phyloP scores from a whole-genome alignment of 495 filamentous ascomycete genomes.

The Entonaema liquescens region DNA sequence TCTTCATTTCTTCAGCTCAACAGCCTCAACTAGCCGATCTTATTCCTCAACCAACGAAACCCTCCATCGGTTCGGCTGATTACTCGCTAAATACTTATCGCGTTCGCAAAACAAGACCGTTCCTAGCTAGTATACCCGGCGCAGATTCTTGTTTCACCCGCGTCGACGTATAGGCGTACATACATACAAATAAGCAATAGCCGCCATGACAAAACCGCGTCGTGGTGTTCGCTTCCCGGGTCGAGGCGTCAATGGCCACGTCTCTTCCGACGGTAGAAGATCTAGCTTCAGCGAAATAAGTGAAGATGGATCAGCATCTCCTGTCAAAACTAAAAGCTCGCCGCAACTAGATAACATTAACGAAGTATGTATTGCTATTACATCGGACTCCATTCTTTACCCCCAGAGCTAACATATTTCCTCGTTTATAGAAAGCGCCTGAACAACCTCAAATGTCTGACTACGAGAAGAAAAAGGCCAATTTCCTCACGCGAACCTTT shows the following conservation, averaged over 20 bases:
- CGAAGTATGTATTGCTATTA: constrained; percentile 44
- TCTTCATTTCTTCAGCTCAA: background rate
- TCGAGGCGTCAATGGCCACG: constrained; percentile 61
- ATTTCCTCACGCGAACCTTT: constrained; percentile 96
- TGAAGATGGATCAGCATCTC: constrained; percentile 71
- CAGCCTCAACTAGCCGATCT: background rate
- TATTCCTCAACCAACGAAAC: constrained; percentile 3
- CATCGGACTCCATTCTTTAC: background rate
- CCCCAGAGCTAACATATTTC: background rate
- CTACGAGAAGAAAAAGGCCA: constrained; percentile 98
- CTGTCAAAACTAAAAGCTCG: constrained; percentile 54
- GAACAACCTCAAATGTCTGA: constrained; percentile 61
- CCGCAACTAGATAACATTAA: constrained; percentile 49
- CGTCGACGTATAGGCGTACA: background rate
- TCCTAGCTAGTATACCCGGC: background rate
- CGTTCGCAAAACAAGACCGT: constrained; percentile 1
- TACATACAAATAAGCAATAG: background rate
- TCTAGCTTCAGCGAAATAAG: constrained; percentile 82
- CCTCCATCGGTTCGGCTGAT: background rate
- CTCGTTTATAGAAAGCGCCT: constrained; percentile 43
- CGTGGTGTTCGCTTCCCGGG: constrained; percentile 87
- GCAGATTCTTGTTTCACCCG: background rate
- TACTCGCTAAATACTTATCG: background rate
- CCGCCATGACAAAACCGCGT: constrained; percentile 74
- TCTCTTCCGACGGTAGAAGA: constrained; percentile 62